Evolutionary conservation across 345 rosid species (phyloP).

Genomic region (Gossypium stocksii): DNA sequence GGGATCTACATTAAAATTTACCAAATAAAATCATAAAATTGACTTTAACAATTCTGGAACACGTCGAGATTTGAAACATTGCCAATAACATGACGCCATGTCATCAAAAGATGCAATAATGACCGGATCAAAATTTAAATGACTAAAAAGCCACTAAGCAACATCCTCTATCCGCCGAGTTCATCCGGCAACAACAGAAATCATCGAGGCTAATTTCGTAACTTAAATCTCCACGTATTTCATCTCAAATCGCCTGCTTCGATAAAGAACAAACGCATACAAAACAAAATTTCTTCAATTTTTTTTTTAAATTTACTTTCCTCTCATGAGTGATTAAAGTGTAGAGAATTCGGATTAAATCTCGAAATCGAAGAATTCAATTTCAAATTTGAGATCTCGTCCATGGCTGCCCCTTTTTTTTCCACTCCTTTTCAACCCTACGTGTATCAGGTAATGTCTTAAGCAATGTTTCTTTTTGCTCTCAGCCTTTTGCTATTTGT

Average conservation of each 20-base stretch:
- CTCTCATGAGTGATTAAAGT: not conserved
- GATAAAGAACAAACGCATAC: not conserved
- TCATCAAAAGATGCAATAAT: not conserved
- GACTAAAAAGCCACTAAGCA: not conserved
- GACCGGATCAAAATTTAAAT: not conserved
- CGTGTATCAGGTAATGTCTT: constrained; percentile 72
- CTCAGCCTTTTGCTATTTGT: not conserved
- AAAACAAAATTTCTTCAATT: not conserved
- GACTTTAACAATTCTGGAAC: not conserved
- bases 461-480: not conserved
- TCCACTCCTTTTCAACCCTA: constrained; percentile 97
- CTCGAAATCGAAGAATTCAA: not conserved
- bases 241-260: not conserved
- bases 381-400: constrained; percentile 8
- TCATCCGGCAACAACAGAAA: not conserved
- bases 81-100: not conserved
- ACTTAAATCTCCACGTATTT: not conserved
- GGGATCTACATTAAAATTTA: too few species aligned
- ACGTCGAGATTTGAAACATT: not conserved
- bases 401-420: constrained; percentile 98
- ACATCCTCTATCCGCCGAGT: not conserved
- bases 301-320: not conserved
- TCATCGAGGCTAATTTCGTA: constrained; percentile 6
- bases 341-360: not conserved
- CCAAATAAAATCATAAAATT: not conserved